A percentile compares a stretch with the other conserved stretches of the same genome.
Evolutionary conservation across 306 rosid species (phyloP).

Genomic region (Arachis hypogaea): DNA sequence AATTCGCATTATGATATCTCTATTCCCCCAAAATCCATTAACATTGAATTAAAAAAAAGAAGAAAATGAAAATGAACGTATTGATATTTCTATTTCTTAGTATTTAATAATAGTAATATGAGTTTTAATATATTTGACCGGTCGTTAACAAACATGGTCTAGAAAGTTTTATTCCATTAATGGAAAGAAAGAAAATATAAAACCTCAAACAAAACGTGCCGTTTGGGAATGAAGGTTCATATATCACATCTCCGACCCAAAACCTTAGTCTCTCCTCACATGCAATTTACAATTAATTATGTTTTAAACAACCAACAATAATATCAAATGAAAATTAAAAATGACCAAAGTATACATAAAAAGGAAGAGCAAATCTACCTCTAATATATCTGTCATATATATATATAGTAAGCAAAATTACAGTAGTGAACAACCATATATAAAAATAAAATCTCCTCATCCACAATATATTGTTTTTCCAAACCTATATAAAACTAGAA

Average conservation of each 20-base stretch:
- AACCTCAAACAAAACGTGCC: background rate
- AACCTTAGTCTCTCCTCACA: background rate
- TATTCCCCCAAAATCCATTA: too few relatives aligned
- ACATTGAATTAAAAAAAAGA: too few relatives aligned
- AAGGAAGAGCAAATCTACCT: background rate
- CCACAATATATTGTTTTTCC: background rate
- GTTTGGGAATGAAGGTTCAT: background rate
- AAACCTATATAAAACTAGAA: background rate
- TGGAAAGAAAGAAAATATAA: background rate
- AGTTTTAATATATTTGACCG: background rate
- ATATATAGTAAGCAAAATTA: slow-evolving; percentile 32
- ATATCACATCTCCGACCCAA: slow-evolving; percentile 25
- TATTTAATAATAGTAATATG: too few relatives aligned
- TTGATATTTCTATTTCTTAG: background rate
- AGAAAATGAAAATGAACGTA: background rate
- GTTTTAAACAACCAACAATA: too few relatives aligned
- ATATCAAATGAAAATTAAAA: background rate
- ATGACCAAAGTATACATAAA: background rate
- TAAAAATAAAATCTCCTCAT: background rate
- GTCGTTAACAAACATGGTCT: background rate
- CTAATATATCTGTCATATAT: slow-evolving; percentile 1
- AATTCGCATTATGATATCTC: background rate
- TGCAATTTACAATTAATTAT: background rate
- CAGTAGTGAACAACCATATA: slow-evolving; percentile 11
- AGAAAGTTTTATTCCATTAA: background rate